Base-by-base conservation (phyloP, 2,329 filamentous ascomycete species). In the Apiospora sp. region DNA sequence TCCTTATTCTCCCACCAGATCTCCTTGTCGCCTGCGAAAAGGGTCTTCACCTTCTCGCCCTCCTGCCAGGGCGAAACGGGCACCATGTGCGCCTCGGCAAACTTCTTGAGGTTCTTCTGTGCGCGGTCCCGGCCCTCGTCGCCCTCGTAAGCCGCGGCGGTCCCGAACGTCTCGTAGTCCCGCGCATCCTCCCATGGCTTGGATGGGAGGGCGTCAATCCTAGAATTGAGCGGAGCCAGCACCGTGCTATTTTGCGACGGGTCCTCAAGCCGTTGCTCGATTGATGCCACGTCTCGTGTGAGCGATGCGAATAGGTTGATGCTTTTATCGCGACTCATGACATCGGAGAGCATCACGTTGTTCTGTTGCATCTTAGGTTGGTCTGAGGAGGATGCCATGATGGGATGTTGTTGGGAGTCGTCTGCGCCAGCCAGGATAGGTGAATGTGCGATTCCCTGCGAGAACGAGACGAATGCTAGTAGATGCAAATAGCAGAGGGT, bases 291-390 rank as follows among this genome's bases (percentile, higher is more conserved):
- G 79, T 96, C 92, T 73, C 95, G 91, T 6, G 92, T 92, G 78
- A 97, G 91, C 58, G 91, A 91, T 43, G 94, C 93, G 83, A 98
- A 98, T 76, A 95, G 92, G 75, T 94, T 95, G 80, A 98, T 93
- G 74, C 87, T 89, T 77, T 93, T 91, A 71, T 94, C 91, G 76
- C 92, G 92, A 51, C 93, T 92, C 75, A 98, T 91, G 46, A 98
- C 92, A 82, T 98, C 96, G 58, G 92, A 93, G 72, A 98, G 90
- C 74, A 94, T 90, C 44, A 96, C 89, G 43, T 84, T 82, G 68
- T 86, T 86, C 79, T 79, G 84, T 74, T 70, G 68, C 68, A 58
- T 30, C 19, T 4, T 54, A 4, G 67, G 67, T 46, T 74, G 70
- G 46, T 69, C 34, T 46, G 70, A 22, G 41, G 72, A 19, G 6